Evolutionary conservation across 1,284 basidiomycete genomes (phyloP).

Genomic region (Thecaphora frezii): DNA sequence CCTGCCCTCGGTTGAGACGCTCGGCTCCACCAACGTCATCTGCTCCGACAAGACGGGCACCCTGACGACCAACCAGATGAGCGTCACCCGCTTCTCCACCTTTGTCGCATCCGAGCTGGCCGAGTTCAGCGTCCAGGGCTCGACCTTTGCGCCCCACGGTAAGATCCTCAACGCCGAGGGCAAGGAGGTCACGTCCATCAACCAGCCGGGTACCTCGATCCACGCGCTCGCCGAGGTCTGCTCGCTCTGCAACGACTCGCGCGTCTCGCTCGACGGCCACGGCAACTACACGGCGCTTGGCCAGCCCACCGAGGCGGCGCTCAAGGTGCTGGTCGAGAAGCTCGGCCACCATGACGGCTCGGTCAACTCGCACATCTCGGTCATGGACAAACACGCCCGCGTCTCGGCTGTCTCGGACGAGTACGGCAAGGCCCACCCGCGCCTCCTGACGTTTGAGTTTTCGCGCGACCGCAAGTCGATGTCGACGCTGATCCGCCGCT

Average conservation of each 20-base stretch:
- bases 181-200: conserved; percentile 29
- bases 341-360: conserved; percentile 62
- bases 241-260: conserved; percentile 56
- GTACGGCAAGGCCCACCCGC: conserved; percentile 74
- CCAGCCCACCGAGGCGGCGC: conserved; percentile 76
- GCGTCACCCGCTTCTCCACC: conserved; percentile 48
- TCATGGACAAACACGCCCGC: conserved; percentile 68
- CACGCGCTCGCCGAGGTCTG: conserved; percentile 52
- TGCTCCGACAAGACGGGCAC: conserved; percentile 60
- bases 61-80: conserved; percentile 59
- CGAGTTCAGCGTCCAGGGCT: conserved; percentile 52
- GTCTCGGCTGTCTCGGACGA: conserved; percentile 78
- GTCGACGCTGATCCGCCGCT: conserved; percentile 77
- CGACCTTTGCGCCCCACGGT: conserved; percentile 49
- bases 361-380: conserved; percentile 65
- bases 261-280: conserved; percentile 65
- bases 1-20: conserved; percentile 55
- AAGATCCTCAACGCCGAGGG: conserved; percentile 32
- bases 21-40: conserved; percentile 57
- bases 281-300: conserved; percentile 80
- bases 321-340: conserved; percentile 77
- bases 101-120: conserved; percentile 10
- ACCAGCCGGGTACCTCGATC: conserved; percentile 44
- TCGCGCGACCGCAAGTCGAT: conserved; percentile 98
- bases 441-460: conserved; percentile 92